Base-by-base conservation (phyloP, 1,284 basidiomycete species). In the Vanrija humicola region DNA sequence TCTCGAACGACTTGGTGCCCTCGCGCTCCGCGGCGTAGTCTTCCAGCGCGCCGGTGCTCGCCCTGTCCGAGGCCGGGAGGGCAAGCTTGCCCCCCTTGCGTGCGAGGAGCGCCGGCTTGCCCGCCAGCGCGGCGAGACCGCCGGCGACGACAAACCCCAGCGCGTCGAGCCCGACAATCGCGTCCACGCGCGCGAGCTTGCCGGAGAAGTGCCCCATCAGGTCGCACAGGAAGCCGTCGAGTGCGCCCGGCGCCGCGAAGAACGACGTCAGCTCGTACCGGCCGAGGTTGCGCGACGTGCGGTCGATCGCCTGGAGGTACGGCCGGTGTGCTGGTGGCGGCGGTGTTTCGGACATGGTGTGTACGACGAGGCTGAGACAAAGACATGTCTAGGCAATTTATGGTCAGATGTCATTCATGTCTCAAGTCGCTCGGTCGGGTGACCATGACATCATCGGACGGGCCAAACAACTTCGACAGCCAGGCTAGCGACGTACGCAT, bases 241-340 rank as follows among this genome's bases (percentile, higher is more conserved):
- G 25, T 6, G 58, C 50, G 47, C 39, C 45, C 14, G 58, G 58
- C 15, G 46, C 18, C 14, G 58, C 54, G 45, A 52, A 61, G 52
- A 61, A 61, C 4, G 55, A 57, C 19, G 58, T 61, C n/a, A 61
- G 49, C 39, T 61, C 58, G 52, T 57, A 61, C 5, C 52, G 42
- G 3, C 47, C 51, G 34, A 43, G 9, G 1, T 47, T 45, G 18
- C 48, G 55, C 21, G 39, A 19, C 6, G 48, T 54, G n/a, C 58
- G 50, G 52, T 61, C 58, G 5, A 61, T 48, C 2, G 54, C 48
- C 6, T 3, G 19, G 15, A 61, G 58, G 47, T 61, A 61, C 6
- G 58, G 58, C 10, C 58, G 38, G 14, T 39, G n/a, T 8, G 38
- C 8, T 12, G 47, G 47, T 2, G 43, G 29, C 3, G 50, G 50